Percentiles rank a stretch among this genome's conserved stretches.
Conservation (phyloP, 192 early-diverging fungal genomes). For the Coemansia sp. region DNA sequence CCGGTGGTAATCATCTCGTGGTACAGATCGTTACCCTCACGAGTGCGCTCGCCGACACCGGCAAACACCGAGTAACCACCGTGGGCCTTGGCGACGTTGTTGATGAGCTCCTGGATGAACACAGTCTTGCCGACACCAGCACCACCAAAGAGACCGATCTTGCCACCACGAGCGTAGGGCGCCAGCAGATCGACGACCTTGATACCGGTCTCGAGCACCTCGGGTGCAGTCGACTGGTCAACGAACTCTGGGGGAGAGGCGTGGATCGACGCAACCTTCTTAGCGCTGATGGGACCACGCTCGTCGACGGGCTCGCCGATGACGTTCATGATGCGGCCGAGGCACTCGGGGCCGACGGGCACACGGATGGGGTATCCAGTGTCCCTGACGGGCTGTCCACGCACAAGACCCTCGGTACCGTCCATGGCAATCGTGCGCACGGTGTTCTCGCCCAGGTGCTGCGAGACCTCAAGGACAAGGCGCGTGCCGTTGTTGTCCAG, state of each 20-base stretch:
- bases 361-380: conserved; percentile 92
- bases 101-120: conserved; percentile 98
- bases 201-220: conserved; percentile 96
- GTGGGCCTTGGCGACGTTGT: conserved; percentile 99
- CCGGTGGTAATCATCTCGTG: conserved; percentile 97
- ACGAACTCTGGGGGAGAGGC: conserved; percentile 91
- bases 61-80: conserved; percentile 99
- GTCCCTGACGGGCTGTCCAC: conserved; percentile 93
- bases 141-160: conserved; percentile 99
- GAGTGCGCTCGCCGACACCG: conserved; percentile 98
- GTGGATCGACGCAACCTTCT: conserved; percentile 87
- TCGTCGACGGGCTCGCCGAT: conserved; percentile 99
- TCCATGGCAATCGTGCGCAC: conserved; percentile 99
- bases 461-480: conserved; percentile 93
- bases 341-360: conserved; percentile 91
- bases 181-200: conserved; percentile 99
- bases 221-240: conserved; percentile 93
- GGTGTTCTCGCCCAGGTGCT: conserved; percentile 98
- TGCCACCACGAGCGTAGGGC: conserved; percentile 96
- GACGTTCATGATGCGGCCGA: conserved; percentile 99
- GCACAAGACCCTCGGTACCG: conserved; percentile 96
- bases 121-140: conserved; percentile 99
- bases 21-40: conserved; percentile 99
- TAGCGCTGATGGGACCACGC: conserved; percentile 93
- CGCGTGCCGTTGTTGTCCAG: conserved; percentile 79